A percentile compares a stretch with the other conserved stretches of the same genome.
Evolutionary conservation across 148 eudicot species (phyloP).

Genomic region (Cornus florida): DNA sequence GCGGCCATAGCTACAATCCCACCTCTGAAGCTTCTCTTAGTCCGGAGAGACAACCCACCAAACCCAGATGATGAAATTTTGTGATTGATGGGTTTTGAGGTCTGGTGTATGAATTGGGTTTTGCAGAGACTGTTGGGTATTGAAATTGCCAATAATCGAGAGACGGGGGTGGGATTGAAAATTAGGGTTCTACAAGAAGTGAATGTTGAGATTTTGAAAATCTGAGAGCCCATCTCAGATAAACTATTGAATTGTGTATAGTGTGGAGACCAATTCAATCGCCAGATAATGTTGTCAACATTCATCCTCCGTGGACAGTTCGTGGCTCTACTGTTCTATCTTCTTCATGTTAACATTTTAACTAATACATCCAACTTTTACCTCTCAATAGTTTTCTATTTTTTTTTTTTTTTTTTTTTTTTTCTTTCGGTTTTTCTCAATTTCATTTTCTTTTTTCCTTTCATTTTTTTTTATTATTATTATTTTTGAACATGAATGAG

Average conservation of each 20-base stretch:
- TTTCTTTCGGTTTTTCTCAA: no score
- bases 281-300: neutral
- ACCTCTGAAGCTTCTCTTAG: constrained; percentile 37
- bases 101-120: constrained; percentile 16
- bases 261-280: neutral
- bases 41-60: constrained; percentile 23
- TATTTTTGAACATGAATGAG: no score
- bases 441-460: no score
- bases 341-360: no score
- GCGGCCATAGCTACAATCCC: constrained; percentile 58
- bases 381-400: no score
- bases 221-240: constrained; percentile 41
- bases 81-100: constrained; percentile 17
- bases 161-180: constrained; percentile 25
- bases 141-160: constrained; percentile 3
- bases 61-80: constrained; percentile 30
- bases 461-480: no score
- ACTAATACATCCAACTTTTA: no score
- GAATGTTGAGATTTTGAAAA: constrained; percentile 46
- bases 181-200: constrained; percentile 31
- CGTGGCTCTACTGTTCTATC: neutral
- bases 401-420: no score
- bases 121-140: constrained; percentile 20
- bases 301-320: neutral
- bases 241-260: neutral